phyloP scores from a whole-genome alignment of 108 stramenopile species.

The Pseudonitzschia multistriata region DNA sequence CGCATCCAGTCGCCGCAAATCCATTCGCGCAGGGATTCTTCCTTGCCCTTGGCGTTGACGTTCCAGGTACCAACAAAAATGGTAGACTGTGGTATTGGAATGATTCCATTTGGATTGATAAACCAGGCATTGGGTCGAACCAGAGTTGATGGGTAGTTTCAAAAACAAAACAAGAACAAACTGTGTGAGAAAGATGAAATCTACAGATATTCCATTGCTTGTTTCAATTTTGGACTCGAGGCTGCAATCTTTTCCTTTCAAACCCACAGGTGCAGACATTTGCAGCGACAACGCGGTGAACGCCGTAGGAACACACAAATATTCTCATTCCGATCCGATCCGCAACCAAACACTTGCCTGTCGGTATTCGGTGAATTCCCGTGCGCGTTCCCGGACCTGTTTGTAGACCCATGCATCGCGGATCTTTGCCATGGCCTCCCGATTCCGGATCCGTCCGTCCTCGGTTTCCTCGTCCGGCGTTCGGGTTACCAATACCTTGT shows the following conservation, averaged over 20 bases:
- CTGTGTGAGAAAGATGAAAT: background rate
- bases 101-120: too few species aligned
- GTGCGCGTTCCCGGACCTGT: slow-evolving; percentile 75
- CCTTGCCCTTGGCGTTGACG: slow-evolving; percentile 97
- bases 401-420: slow-evolving; percentile 92
- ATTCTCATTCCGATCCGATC: background rate
- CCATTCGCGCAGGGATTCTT: slow-evolving; percentile 74
- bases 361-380: slow-evolving; percentile 84
- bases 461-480: slow-evolving; percentile 83
- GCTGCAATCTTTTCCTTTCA: background rate
- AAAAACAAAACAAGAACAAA: background rate
- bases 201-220: slow-evolving; percentile 1
- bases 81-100: background rate
- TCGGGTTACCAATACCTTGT: slow-evolving; percentile 39
- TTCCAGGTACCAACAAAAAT: slow-evolving; percentile 97
- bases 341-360: slow-evolving; percentile 32
- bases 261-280: background rate
- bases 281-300: too few species aligned
- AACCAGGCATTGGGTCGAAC: too few species aligned
- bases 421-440: slow-evolving; percentile 81
- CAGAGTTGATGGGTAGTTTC: too few species aligned
- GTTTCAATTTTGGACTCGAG: background rate
- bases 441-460: slow-evolving; percentile 80
- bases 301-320: too few species aligned
- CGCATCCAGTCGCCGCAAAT: slow-evolving; percentile 83